Evolutionary conservation across 352 stramenopile species (phyloP), one percentile per base, ranked within the genome.

Genomic region (Globisporangium middletonii): DNA sequence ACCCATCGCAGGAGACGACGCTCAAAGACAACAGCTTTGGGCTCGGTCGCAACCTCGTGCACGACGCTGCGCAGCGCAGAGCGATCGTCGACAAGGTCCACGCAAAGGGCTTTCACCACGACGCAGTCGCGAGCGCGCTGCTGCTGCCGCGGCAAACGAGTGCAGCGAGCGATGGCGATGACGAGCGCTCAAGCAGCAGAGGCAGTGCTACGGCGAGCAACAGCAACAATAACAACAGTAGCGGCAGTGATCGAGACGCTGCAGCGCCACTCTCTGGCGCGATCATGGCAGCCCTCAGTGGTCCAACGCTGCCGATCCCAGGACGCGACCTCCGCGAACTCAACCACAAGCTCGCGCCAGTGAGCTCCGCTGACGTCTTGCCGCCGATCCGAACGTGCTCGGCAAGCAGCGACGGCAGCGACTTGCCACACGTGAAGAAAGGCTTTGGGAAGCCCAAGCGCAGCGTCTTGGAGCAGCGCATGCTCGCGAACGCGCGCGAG

Each of bases 21-120:
- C 72, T 93, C 13, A 79, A 80, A 37, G 83, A 92, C 60, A 38
- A 75, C 33, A 88, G 68, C 38, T 93, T 95, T 57, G 86, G 86
- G 0, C 57, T 89, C 0, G 84, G 84, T 2, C 69, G 59, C 16
- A 84, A 79, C 26, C 62, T 77, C 2, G 69, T 87, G 1, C 67
- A 82, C 26, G 72, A 51, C 1, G 8, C 59, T 1, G 64, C 69
- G 9, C 77, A 87, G 28, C 68, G 77, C 1, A 49, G 63, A 12
- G 50, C 59, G 6, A 72, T 89, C 30, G 63, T 88, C 23, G 72
- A 73, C 12, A 80, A 77, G 30, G 65, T 89, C 7, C 58, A 63
- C 5, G 50, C 62, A 9, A 83, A 88, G 43, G n/a, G 63, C 11
- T 46, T 62, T 15, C 75, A 89, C 49, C 50, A 38, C 19, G 58